Conservation (phyloP, 2,329 filamentous ascomycete species). For the Lachnellula occidentalis region DNA sequence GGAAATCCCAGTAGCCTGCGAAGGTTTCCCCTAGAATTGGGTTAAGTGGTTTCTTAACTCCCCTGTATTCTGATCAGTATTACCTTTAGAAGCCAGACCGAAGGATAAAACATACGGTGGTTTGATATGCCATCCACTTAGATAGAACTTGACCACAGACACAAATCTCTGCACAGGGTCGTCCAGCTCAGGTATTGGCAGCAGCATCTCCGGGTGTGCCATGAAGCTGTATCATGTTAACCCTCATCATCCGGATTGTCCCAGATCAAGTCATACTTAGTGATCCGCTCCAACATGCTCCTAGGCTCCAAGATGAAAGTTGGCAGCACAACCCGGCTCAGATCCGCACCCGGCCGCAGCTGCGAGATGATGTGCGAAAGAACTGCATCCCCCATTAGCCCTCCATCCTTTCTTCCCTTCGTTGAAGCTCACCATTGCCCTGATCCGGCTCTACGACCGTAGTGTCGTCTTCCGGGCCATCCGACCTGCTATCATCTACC, state of each 20-base stretch:
- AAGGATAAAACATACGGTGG: conserved; percentile 64
- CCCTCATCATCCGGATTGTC: background rate
- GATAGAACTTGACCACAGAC: conserved; percentile 94
- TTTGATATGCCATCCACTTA: conserved; percentile 98
- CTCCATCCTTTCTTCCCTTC: background rate
- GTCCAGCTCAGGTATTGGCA: conserved; percentile 80
- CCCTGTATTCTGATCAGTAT: conserved; percentile 45
- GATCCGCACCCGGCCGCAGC: conserved; percentile 86
- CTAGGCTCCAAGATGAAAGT: conserved; percentile 97
- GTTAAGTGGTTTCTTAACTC: conserved; percentile 97
- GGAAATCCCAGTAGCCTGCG: conserved; percentile 92
- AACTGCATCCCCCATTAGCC: conserved; percentile 48
- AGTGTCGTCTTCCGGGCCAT: conserved; percentile 62
- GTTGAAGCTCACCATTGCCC: conserved; percentile 68
- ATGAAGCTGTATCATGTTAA: conserved; percentile 68
- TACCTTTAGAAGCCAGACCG: background rate
- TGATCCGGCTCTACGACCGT: conserved; percentile 84
- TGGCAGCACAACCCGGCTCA: conserved; percentile 88
- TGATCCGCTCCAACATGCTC: conserved; percentile 97
- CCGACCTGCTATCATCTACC: conserved; percentile 28
- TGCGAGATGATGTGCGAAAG: conserved; percentile 97
- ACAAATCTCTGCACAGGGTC: conserved; percentile 88
- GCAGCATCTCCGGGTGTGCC: conserved; percentile 94
- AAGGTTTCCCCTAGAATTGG: conserved; percentile 93
- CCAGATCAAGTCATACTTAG: conserved; percentile 62